Evolutionary conservation across 805 yeast genomes (phyloP).

Genomic region (Isabelozyma pseudorhagii): DNA sequence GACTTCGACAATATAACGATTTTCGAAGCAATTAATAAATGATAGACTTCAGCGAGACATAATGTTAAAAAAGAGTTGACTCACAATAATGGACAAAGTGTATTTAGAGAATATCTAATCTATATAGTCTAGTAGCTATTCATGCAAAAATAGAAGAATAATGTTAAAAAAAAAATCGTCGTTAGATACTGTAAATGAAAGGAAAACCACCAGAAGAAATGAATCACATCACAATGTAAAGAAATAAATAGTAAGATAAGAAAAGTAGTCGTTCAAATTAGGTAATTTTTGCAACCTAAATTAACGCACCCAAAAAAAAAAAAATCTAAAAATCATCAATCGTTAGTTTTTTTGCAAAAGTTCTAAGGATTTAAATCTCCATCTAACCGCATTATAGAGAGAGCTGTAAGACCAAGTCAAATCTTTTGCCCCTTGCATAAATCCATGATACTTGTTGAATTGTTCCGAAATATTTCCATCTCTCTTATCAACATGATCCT

Average conservation of each 20-base stretch:
- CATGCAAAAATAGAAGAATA: not conserved
- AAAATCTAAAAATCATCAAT: not conserved
- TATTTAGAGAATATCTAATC: not conserved
- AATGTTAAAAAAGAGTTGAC: no score
- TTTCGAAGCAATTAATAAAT: slow-evolving; percentile 36
- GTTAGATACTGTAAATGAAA: not conserved
- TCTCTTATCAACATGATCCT: slow-evolving; percentile 52
- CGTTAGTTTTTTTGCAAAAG: not conserved
- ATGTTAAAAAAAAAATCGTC: not conserved
- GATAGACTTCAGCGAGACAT: slow-evolving; percentile 12
- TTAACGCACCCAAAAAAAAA: not conserved
- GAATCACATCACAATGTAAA: not conserved
- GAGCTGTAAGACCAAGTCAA: slow-evolving; percentile 92
- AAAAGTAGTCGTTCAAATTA: not conserved
- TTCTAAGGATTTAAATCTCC: slow-evolving; percentile 48
- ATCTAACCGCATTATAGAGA: slow-evolving; percentile 63
- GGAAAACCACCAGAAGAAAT: not conserved
- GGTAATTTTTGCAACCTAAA: not conserved
- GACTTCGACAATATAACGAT: slow-evolving; percentile 27
- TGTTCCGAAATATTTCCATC: slow-evolving; percentile 86
- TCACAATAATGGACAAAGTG: no score
- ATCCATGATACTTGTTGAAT: slow-evolving; percentile 77
- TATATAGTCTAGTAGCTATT: not conserved
- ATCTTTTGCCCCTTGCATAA: slow-evolving; percentile 80
- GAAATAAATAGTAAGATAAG: not conserved